These are phyloP conservation scores for Umbelopsis sp. DNA, from an alignment of 192 early-diverging fungal genomes.

Conservation along the genomic window DNA sequence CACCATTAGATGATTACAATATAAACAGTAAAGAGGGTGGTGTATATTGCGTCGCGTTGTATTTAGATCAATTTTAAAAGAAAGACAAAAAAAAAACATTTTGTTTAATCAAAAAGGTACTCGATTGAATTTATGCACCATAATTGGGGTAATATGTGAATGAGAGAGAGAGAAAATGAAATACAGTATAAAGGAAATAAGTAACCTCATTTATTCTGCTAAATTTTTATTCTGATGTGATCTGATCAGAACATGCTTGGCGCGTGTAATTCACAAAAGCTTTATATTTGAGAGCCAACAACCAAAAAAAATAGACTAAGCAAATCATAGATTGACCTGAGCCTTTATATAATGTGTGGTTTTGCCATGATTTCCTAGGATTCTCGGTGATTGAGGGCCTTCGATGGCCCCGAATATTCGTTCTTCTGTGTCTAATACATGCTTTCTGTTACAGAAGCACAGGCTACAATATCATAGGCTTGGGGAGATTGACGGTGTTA, in stretches of 20 bases:
- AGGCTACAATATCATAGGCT: not conserved
- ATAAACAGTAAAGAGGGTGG: slow-evolving; percentile 4
- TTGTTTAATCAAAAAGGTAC: slow-evolving; percentile 8
- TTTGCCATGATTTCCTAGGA: too few species aligned
- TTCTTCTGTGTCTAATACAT: too few species aligned
- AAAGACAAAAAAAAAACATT: slow-evolving; percentile 12
- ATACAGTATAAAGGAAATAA: slow-evolving; percentile 7
- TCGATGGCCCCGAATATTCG: too few species aligned
- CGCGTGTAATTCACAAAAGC: too few species aligned
- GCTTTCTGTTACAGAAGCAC: not conserved
- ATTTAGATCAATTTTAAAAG: slow-evolving; percentile 25
- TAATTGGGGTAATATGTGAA: not conserved
- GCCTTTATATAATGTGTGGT: too few species aligned
- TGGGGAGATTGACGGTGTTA: not conserved
- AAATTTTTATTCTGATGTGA: slow-evolving; percentile 9
- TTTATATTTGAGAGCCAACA: too few species aligned
- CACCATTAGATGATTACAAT: slow-evolving; percentile 38
- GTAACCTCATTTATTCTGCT: slow-evolving; percentile 9
- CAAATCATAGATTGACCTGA: too few species aligned
- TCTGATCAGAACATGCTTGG: too few species aligned
- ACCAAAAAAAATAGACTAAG: too few species aligned
- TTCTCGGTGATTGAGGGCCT: too few species aligned
- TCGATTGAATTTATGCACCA: not conserved
- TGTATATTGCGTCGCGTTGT: slow-evolving; percentile 22
- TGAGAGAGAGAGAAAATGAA: not conserved